A percentile compares a stretch with the other conserved stretches of the same genome.
phyloP scores from a whole-genome alignment of 106 monocot genomes.

The Acorus calamus region DNA sequence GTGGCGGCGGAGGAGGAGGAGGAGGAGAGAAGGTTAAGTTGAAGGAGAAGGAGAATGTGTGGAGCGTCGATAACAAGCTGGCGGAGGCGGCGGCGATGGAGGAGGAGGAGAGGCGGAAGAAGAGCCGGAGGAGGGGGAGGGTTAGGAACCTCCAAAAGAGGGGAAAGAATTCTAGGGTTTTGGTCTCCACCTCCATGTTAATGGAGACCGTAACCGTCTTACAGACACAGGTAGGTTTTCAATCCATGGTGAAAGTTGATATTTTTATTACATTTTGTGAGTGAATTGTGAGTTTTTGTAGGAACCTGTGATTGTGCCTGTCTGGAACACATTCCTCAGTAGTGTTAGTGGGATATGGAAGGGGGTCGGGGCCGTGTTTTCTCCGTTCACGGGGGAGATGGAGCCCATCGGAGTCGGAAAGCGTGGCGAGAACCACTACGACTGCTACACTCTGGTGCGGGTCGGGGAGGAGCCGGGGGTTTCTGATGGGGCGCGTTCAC shows the following conservation, averaged over 20 bases:
- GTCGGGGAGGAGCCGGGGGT: constrained; percentile 31
- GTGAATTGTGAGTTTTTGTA: constrained; percentile 5
- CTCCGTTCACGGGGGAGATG: constrained; percentile 81
- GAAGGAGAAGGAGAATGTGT: constrained; percentile 71
- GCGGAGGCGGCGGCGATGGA: constrained; percentile 16
- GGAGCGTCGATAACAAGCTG: constrained; percentile 74
- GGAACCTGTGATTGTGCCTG: constrained; percentile 90
- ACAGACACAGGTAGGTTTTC: constrained; percentile 65
- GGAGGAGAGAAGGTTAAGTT: constrained; percentile 11
- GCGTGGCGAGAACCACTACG: constrained; percentile 74
- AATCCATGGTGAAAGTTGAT: no score
- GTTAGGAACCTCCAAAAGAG: constrained; percentile 5
- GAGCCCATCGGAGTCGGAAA: constrained; percentile 71
- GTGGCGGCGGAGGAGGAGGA: constrained; percentile 2
- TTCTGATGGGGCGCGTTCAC: constrained; percentile 15
- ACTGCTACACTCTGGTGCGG: constrained; percentile 71
- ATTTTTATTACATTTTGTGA: background rate
- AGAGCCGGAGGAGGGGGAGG: constrained; percentile 11
- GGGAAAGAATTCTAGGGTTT: constrained; percentile 18
- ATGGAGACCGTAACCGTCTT: constrained; percentile 78
- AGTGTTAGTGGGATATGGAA: constrained; percentile 84
- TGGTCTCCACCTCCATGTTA: constrained; percentile 69
- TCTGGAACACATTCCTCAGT: constrained; percentile 78
- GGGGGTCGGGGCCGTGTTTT: constrained; percentile 92
- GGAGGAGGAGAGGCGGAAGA: constrained; percentile 2